A percentile compares a stretch with the other conserved stretches of the same genome.
phyloP scores from a whole-genome alignment of 306 rosid species.

The Glycine soja region DNA sequence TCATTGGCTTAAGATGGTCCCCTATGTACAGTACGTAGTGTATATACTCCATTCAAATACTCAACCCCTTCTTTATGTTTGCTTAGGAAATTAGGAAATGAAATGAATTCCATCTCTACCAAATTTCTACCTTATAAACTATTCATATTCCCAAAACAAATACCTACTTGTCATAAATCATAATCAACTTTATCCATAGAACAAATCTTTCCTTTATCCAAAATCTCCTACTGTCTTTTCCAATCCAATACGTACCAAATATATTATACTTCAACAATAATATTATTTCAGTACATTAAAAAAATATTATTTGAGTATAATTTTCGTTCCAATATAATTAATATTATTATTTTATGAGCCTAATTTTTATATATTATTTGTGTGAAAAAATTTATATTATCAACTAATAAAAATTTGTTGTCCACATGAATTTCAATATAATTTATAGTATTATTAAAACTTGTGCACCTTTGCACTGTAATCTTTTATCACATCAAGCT shows the following conservation, averaged over 20 bases:
- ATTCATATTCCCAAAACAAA: not conserved
- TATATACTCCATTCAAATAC: not conserved
- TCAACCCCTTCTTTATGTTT: not conserved
- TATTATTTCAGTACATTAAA: not conserved
- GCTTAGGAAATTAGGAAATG: not conserved
- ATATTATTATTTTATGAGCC: no score
- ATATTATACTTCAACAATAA: not conserved
- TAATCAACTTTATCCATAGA: not conserved
- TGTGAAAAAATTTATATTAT: no score
- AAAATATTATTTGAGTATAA: no score
- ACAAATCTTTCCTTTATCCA: not conserved
- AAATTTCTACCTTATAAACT: not conserved
- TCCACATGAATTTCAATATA: no score
- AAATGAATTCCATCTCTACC: not conserved
- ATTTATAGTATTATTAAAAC: no score
- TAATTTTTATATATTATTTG: no score
- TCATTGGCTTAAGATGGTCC: not conserved
- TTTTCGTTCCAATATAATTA: no score
- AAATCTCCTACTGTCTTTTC: conserved; percentile 1
- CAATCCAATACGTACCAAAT: not conserved
- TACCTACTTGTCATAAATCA: not conserved
- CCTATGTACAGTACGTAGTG: not conserved
- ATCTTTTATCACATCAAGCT: no score
- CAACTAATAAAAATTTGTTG: no score
- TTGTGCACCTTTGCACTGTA: no score